Conservation (phyloP, 2,329 filamentous ascomycete genomes). For the Claviceps fusiformis region DNA sequence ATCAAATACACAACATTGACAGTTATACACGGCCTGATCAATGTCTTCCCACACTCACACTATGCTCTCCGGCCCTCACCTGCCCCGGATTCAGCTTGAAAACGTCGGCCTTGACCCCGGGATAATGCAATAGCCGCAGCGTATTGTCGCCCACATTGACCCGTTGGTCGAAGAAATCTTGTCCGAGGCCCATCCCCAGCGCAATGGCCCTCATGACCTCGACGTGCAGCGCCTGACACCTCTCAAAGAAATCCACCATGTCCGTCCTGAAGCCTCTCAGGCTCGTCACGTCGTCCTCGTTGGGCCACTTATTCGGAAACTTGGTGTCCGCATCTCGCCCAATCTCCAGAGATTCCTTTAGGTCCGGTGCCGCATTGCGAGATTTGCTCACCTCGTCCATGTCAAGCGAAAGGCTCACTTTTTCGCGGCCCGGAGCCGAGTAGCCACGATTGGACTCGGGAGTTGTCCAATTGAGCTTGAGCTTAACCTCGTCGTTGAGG, state of each 20-base stretch:
- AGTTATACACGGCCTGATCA: too few species aligned
- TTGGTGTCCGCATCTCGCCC: constrained; percentile 44
- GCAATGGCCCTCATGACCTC: constrained; percentile 77
- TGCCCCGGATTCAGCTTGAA: constrained; percentile 55
- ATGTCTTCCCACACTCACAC: constrained; percentile 26
- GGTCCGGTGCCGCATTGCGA: constrained; percentile 44
- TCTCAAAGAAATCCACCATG: constrained; percentile 64
- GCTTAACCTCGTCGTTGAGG: constrained; percentile 48
- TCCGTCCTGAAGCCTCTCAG: constrained; percentile 49
- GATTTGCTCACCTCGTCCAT: constrained; percentile 41
- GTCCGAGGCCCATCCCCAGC: constrained; percentile 60
- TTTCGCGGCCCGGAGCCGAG: constrained; percentile 55
- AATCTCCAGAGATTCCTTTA: constrained; percentile 55
- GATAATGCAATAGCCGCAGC: constrained; percentile 65
- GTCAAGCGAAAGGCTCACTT: constrained; percentile 47
- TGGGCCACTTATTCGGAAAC: constrained; percentile 66
- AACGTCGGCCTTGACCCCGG: constrained; percentile 48
- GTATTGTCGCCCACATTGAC: constrained; percentile 59
- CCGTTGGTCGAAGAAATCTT: constrained; percentile 62
- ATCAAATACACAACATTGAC: too few species aligned
- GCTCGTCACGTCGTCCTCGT: constrained; percentile 24
- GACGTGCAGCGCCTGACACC: constrained; percentile 60
- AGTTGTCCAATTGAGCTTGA: constrained; percentile 55
- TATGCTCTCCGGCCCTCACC: constrained; percentile 67
- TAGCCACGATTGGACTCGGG: constrained; percentile 64